Evolutionary conservation across 441 rosid genomes (phyloP), one percentile per base, ranked within the genome.

Genomic region (Macaranga tanarius): DNA sequence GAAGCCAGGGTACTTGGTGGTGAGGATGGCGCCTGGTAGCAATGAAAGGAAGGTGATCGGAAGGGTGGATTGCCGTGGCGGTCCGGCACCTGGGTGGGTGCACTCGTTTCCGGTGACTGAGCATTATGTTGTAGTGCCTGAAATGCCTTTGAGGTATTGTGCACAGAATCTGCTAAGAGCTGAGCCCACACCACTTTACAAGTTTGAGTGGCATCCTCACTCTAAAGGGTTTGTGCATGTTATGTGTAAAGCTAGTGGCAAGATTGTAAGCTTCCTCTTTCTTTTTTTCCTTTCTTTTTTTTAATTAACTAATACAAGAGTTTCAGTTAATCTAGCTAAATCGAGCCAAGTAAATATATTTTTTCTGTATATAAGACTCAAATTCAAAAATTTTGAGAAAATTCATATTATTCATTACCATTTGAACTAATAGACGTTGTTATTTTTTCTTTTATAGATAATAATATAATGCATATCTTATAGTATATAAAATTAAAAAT

Each of bases 51-150:
- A 95, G 81, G 88, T 95, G 48, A 88, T 95, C 2, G 99, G 97
- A 0, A 75, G 96, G 83, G 96, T 92, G 7, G 80, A 73, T 42
- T 95, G 99, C 58, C 84, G 91, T 26, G 81, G 93, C 7, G 92
- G 96, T 2, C 92, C 97, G 0, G 88, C 97, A 0, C 88, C 99
- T 0, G 97, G 99, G 7, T 95, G 99, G 99, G 99, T 95, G 59
- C 99, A 95, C 58, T 95, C 98, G 7, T 95, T 95, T 82, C 90
- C 99, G 10, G 93, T 92, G 74, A 95, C 99, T 0, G 93, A 92
- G 62, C 88, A 92, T 50, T 95, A 90, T 60, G 75, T 95, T 13
- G 71, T 92, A 25, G 89, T 92, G 67, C 99, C 99, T 2, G 99
- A 95, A 80, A 95, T 95, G 99, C 87, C 98, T n/a, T 71, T 95